phyloP scores from a whole-genome alignment of 2,329 filamentous ascomycete genomes.

The Fusarium haematococcum region DNA sequence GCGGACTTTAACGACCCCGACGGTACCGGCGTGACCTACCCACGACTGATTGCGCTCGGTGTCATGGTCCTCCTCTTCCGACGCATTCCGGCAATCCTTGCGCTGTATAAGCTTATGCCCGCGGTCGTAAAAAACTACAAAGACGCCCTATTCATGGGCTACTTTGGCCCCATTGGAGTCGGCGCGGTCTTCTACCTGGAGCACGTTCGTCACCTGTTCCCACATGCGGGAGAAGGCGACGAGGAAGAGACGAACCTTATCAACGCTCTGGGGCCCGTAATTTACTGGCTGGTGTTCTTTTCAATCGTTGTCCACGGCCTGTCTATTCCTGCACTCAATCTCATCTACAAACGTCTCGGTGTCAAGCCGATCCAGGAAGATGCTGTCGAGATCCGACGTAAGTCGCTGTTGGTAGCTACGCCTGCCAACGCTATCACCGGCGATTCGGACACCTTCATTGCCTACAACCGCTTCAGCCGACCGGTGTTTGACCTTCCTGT shows the following conservation, averaged over 20 bases:
- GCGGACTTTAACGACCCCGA: conserved; percentile 63
- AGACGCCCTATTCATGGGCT: conserved; percentile 72
- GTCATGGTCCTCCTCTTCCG: conserved; percentile 65
- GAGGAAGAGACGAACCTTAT: conserved; percentile 50
- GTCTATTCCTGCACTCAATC: conserved; percentile 55
- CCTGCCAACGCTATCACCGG: conserved; percentile 54
- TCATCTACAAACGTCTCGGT: conserved; percentile 33
- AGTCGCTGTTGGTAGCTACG: conserved; percentile 47
- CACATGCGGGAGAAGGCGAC: conserved; percentile 49
- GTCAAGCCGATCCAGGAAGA: conserved; percentile 58
- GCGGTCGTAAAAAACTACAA: conserved; percentile 63
- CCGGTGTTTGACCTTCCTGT: conserved; percentile 38
- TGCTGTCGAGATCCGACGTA: conserved; percentile 52
- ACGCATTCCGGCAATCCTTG: conserved; percentile 66
- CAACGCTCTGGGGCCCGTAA: conserved; percentile 52
- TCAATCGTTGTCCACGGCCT: conserved; percentile 49
- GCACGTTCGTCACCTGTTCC: conserved; percentile 58
- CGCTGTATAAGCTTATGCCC: conserved; percentile 68
- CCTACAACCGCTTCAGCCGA: conserved; percentile 62
- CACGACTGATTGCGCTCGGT: conserved; percentile 63
- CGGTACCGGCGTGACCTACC: conserved; percentile 63
- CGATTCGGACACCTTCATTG: conserved; percentile 55
- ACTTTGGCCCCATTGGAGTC: conserved; percentile 83
- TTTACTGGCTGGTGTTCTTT: conserved; percentile 55
- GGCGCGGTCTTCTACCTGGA: conserved; percentile 81